These are phyloP conservation scores for Nakazawaea wyomingensis DNA, from an alignment of 805 yeast genomes.

Conservation along the genomic window DNA sequence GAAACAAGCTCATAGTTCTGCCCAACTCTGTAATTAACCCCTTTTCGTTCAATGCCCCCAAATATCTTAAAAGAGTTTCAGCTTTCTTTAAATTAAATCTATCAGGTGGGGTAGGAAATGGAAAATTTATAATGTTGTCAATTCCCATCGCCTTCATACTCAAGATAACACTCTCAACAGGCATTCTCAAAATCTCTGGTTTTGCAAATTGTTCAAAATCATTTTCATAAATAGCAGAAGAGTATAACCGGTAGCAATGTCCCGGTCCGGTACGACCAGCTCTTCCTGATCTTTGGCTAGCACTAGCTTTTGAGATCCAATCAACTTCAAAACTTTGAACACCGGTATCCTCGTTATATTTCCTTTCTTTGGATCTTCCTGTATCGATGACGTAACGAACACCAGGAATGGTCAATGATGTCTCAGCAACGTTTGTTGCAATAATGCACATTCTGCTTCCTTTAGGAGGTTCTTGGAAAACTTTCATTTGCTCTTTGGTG, in stretches of 20 bases:
- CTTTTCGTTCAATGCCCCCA: slow-evolving; percentile 70
- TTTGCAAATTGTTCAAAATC: slow-evolving; percentile 76
- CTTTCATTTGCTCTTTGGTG: slow-evolving; percentile 92
- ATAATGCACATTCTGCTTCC: slow-evolving; percentile 87
- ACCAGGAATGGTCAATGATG: slow-evolving; percentile 94
- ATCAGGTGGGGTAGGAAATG: slow-evolving; percentile 94
- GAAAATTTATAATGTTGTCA: slow-evolving; percentile 83
- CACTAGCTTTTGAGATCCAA: slow-evolving; percentile 94
- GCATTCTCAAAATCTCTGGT: slow-evolving; percentile 93
- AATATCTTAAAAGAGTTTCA: slow-evolving; percentile 54
- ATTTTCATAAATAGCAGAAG: slow-evolving; percentile 89
- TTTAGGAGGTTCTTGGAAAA: slow-evolving; percentile 78
- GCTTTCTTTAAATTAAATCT: slow-evolving; percentile 55
- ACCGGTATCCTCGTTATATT: slow-evolving; percentile 74
- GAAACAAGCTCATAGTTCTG: slow-evolving; percentile 81
- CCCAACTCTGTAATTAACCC: slow-evolving; percentile 73
- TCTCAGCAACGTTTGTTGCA: slow-evolving; percentile 97
- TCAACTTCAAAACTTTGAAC: slow-evolving; percentile 88
- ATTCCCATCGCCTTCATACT: slow-evolving; percentile 98
- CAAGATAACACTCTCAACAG: slow-evolving; percentile 91
- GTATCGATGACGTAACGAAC: slow-evolving; percentile 92
- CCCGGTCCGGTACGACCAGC: slow-evolving; percentile 97
- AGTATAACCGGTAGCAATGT: slow-evolving; percentile 85
- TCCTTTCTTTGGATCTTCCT: slow-evolving; percentile 89
- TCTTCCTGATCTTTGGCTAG: slow-evolving; percentile 92